phyloP scores from a whole-genome alignment of 1,284 basidiomycete genomes.

The Afroboletus lepidellus region DNA sequence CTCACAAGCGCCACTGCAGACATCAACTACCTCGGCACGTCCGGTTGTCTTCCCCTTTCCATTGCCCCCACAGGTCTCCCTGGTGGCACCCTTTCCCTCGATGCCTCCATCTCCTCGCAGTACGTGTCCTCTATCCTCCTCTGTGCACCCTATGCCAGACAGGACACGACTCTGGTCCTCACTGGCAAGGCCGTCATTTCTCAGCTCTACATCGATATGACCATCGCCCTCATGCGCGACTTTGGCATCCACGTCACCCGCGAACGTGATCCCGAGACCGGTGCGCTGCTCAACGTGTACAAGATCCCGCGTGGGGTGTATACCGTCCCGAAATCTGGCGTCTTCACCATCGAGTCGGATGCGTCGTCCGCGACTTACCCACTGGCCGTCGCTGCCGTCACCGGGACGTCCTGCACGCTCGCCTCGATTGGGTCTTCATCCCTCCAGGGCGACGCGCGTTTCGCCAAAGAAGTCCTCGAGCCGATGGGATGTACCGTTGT shows the following conservation, averaged over 20 bases:
- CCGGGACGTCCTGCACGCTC: slow-evolving; percentile 92
- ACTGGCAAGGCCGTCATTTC: slow-evolving; percentile 78
- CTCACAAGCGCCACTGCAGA: slow-evolving; percentile 79
- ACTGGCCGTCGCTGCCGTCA: slow-evolving; percentile 94
- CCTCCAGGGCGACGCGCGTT: slow-evolving; percentile 94
- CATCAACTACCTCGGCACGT: slow-evolving; percentile 77
- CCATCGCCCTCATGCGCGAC: slow-evolving; percentile 95
- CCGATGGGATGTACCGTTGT: slow-evolving; percentile 93
- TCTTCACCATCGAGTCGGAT: slow-evolving; percentile 94
- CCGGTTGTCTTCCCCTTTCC: slow-evolving; percentile 87
- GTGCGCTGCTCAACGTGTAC: slow-evolving; percentile 77
- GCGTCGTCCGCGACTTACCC: slow-evolving; percentile 97
- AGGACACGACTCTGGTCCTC: slow-evolving; percentile 85
- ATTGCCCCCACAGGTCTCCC: slow-evolving; percentile 84
- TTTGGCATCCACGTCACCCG: slow-evolving; percentile 86
- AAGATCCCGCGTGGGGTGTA: slow-evolving; percentile 85
- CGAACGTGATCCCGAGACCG: slow-evolving; percentile 59
- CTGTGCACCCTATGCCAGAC: slow-evolving; percentile 89
- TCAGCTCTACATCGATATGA: slow-evolving; percentile 99
- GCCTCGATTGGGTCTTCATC: slow-evolving; percentile 88
- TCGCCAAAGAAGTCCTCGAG: slow-evolving; percentile 90
- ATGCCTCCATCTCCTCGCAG: slow-evolving; percentile 95
- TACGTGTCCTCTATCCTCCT: slow-evolving; percentile 97
- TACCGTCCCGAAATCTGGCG: slow-evolving; percentile 59
- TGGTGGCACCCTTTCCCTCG: slow-evolving; percentile 84